Evolutionary conservation across 495 filamentous ascomycete genomes (phyloP), one percentile per base, ranked within the genome.

Genomic region (Hypomontagnella submonticulosa): DNA sequence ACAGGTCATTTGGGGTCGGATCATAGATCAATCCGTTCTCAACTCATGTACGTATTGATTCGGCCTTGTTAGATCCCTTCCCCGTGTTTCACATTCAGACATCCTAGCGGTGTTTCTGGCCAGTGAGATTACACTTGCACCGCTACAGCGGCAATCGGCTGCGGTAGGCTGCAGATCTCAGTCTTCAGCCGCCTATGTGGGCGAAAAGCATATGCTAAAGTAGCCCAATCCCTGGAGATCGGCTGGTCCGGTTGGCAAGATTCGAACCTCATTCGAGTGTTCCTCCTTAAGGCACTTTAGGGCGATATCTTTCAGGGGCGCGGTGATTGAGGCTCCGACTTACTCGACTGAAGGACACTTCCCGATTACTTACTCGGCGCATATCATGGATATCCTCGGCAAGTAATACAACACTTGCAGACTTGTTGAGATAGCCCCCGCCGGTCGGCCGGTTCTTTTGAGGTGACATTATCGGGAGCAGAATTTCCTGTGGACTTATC

Each of bases 1-100:
- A 62, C 53, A 62, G 23, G 41, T 53, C 49, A 58, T 48, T 55
- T 62, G 61, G 42, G 41, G 41, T 58, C 54, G 34, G 58, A 62
- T 67, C 53, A 36, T 16, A 67, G 46, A 61, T 56, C 52, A 27
- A 55, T 33, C 57, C 42, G 33, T 58, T 30, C 41, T 57, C 38
- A 68, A 20, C 53, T 48, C 44, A 34, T 27, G 23, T 27, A 27
- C 23, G 23, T 27, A 27, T 52, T 48, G 65, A 60, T 53, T 59
- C 54, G 53, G 55, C 40, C 57, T 50, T 44, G 44, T 57, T 55
- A 55, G 44, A 54, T 27, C 32, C 49, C 41, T 53, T 34, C 59
- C 46, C 59, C 37, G 13, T 38, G 65, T 68, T 68, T 68, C 65
- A 68, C 4, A 37, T 63, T 63, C 47, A 68, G 59, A 36, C 54